Conservation (phyloP, 2,329 filamentous ascomycete genomes). For the Penicillium paneum region DNA sequence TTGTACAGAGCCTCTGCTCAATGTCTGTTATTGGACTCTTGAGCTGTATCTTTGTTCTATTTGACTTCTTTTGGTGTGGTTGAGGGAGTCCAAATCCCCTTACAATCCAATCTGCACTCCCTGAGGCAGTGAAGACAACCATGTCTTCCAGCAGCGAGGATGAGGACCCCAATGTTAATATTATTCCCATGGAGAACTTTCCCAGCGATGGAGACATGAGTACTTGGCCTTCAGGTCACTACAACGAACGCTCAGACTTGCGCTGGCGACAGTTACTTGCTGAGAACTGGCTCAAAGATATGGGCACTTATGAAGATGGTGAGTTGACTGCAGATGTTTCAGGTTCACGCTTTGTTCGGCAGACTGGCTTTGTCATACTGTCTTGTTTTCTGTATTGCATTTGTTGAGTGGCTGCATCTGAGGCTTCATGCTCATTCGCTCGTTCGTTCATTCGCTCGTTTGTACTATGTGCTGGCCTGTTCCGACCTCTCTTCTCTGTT, state of each 20-base stretch:
- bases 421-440: neutral
- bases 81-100: too few relatives aligned
- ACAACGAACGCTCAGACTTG: conserved; percentile 32
- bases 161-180: conserved; percentile 22
- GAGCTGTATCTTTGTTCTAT: neutral
- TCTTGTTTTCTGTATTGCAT: neutral
- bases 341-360: neutral
- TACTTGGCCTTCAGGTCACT: conserved; percentile 36
- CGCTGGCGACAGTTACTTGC: conserved; percentile 50
- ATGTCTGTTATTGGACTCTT: neutral
- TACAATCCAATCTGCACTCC: neutral
- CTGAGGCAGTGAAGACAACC: neutral
- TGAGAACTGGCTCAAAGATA: conserved; percentile 47
- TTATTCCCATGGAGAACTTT: conserved; percentile 33
- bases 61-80: neutral
- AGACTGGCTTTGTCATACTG: neutral
- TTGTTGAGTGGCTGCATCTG: neutral
- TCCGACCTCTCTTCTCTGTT: neutral
- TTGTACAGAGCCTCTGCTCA: neutral
- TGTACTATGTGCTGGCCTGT: neutral
- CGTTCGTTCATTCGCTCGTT: neutral
- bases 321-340: conserved; percentile 13
- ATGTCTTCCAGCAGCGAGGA: conserved; percentile 12
- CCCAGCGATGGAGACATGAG: conserved; percentile 40
- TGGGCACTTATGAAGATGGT: conserved; percentile 40